Base-by-base conservation (phyloP, 306 rosid genomes). In the Glycyrrhiza uralensis region DNA sequence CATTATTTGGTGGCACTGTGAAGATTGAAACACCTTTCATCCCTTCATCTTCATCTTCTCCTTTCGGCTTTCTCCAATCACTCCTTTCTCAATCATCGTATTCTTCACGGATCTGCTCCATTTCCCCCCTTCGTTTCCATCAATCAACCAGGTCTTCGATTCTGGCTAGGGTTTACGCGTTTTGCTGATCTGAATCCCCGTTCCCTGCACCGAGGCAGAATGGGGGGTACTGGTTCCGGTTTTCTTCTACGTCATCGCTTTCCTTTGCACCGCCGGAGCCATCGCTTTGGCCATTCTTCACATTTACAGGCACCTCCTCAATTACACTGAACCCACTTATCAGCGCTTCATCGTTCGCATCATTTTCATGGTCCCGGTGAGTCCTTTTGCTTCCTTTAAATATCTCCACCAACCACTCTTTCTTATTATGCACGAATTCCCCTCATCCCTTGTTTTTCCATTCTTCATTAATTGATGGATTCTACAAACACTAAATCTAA, bases 321-420 rank as follows among this genome's bases (percentile, higher is more conserved):
- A 94, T 78, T 94, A 94, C 77, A 94, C 97, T 5, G 99, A 94
- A 26, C 99, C 99, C 38, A 91, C 93, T 71, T 94, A 94, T 71
- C 99, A 94, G 83, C 88, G 99, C 47, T 89, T 80, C 69, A 94
- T 94, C 29, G 99, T 91, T 39, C 91, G 99, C 33, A 94, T 94
- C 70, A 79, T 94, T 58, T 94, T 91, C 68, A 94, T 94, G 99
- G 99, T 94, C 26, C 99, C 96, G 66, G 99, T 93, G 55, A 90
- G 96, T 84, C 9, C 7, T 10, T 47, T 10, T 55, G 38, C 10
- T 15, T 55, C 38, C 13, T 6, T 57, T 35, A 13, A 13, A 51
- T 11, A 32, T 12, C 50, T 45, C 18, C 44, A 0, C 2, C 18
- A 64, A 41, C 36, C 28, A 20, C 29, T 60, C 32, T 22, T 14